Base-by-base conservation (phyloP, 2,329 filamentous ascomycete genomes). In the Hypoxylon sp. region DNA sequence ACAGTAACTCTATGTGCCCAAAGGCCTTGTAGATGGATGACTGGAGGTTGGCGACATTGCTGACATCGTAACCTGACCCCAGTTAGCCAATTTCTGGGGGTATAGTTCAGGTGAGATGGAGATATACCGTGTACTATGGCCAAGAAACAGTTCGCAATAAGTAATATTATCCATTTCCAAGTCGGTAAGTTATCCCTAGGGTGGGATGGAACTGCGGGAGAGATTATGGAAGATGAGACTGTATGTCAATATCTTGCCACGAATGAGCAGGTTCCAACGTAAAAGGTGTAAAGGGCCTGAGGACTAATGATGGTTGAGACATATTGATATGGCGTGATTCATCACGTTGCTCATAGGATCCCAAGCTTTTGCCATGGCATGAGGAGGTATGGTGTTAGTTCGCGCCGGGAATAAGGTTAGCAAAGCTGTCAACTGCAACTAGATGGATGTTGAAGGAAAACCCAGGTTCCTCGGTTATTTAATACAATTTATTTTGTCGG, bases 21-120 rank as follows among this genome's bases (percentile, higher is more conserved):
- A 80, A 79, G 20, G 83, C 84, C 54, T 83, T 78, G 73, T 89
- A 89, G 50, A 89, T 82, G 2, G 84, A 85, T 7, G 78, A 78
- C 73, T 88, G 88, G 49, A 86, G 83, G 67, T 87, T 84, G 6
- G 85, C 82, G 16, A 83, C 80, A 57, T 83, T 81, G 64, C 78
- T 79, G 6, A 80, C 74, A 63, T 81, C 79, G 69, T 80, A 81
- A 16, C 79, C 80, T 80, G 54, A 24, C 53, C 33, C 6, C 1
- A 11, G 18, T 36, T 26, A 28, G 44, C 58, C 12, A 50, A 24
- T 40, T 32, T 44, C 2, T 51, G 11, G 40, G 16, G 28, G 32
- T 58, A 26, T 24, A 24, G 1, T 16, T 9, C 16, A 22, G 7
- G 3, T 7, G 18, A 16, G 2, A 24, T 1, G 18, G 18, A 14